Evolutionary conservation across 164 flowering plant genomes (phyloP).

Genomic region (Malania oleifera): DNA sequence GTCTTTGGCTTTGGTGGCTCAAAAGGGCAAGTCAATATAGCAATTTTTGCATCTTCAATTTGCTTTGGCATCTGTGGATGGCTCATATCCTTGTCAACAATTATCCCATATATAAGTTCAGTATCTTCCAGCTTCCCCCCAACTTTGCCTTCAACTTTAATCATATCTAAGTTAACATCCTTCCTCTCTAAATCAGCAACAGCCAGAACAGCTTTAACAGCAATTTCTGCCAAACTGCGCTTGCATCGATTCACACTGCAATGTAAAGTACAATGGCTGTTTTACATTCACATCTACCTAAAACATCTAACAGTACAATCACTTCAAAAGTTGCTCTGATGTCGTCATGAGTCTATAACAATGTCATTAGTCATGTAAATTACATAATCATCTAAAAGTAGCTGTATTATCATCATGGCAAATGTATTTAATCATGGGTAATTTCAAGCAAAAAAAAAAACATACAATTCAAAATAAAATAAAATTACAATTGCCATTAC

Average conservation of each 20-base stretch:
- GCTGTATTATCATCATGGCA: too few species aligned
- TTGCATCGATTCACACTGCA: slow-evolving; percentile 96
- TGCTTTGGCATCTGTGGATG: slow-evolving; percentile 98
- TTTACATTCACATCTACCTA: background rate
- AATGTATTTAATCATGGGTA: background rate
- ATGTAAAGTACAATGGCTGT: background rate
- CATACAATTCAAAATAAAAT: too few species aligned
- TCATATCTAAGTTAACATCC: slow-evolving; percentile 90
- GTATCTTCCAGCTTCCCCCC: slow-evolving; percentile 98
- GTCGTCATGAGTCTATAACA: background rate
- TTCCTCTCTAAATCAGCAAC: slow-evolving; percentile 98
- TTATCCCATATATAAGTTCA: slow-evolving; percentile 82
- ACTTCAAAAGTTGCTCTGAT: background rate
- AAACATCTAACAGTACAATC: background rate
- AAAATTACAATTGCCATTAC: too few species aligned
- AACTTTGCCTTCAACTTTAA: slow-evolving; percentile 96
- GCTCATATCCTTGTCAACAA: slow-evolving; percentile 99
- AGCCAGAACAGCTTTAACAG: slow-evolving; percentile 95
- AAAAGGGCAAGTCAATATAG: slow-evolving; percentile 97
- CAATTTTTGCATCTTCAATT: slow-evolving; percentile 89
- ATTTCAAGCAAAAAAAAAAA: background rate
- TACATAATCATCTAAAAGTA: too few species aligned
- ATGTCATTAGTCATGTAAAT: too few species aligned
- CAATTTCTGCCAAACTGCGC: slow-evolving; percentile 88
- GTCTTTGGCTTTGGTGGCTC: slow-evolving; percentile 99